Conservation (phyloP, 2,329 filamentous ascomycete genomes). For the Microcyclospora pomicola region DNA sequence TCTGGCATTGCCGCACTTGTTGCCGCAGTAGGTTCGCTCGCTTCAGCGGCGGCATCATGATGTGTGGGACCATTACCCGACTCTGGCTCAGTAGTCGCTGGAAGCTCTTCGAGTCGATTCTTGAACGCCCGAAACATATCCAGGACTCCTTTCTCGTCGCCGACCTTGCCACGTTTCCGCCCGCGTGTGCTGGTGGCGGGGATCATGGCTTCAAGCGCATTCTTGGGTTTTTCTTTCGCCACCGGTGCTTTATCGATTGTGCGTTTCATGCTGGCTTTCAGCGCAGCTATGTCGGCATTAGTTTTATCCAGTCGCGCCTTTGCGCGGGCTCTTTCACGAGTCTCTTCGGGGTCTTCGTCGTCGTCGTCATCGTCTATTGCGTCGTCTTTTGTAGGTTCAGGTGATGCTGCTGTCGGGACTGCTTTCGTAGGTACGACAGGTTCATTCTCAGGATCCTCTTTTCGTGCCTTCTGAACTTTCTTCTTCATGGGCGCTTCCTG, state of each 20-base stretch:
- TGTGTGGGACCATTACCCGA: constrained; percentile 4
- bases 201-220: constrained; percentile 59
- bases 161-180: constrained; percentile 49
- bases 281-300: constrained; percentile 65
- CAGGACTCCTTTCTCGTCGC: constrained; percentile 5
- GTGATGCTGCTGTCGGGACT: constrained; percentile 2
- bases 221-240: constrained; percentile 46
- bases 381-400: constrained; percentile 1
- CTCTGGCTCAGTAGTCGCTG: constrained; percentile 2
- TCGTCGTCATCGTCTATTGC: constrained; percentile 4
- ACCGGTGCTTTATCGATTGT: constrained; percentile 27
- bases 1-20: neutral
- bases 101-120: constrained; percentile 47
- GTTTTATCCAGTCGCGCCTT: constrained; percentile 43
- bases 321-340: constrained; percentile 7
- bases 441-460: neutral
- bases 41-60: neutral
- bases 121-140: neutral
- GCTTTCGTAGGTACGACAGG: too few relatives aligned
- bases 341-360: constrained; percentile 13
- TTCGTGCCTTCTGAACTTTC: constrained; percentile 5
- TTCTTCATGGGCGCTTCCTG: constrained; percentile 12
- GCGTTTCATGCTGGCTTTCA: constrained; percentile 71
- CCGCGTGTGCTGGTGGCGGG: constrained; percentile 56
- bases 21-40: neutral